Base-by-base conservation (phyloP, 495 filamentous ascomycete genomes). In the Neurospora pannonica region DNA sequence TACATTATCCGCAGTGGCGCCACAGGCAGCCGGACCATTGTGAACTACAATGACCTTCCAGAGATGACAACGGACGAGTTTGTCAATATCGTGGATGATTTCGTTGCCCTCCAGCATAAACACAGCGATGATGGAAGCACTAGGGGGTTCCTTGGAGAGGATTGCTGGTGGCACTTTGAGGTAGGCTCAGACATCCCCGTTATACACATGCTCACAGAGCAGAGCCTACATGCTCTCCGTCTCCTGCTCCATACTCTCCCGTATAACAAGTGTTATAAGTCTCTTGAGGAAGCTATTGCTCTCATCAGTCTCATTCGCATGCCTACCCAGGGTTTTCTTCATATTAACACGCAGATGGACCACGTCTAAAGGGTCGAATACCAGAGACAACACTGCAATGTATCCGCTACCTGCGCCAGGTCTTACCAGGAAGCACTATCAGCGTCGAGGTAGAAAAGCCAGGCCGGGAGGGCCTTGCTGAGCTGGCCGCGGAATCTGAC, bases 81-180 rank as follows among this genome's bases (percentile, higher is more conserved):
- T 74, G 19, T 71, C 11, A 11, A 21, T 1, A 76, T 78, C 38
- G 77, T 70, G 37, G 67, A 76, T 15, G 54, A 24, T 4, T 74
- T 80, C 36, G 17, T 38, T 10, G 17, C 28, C 38, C 38, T 2
- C 46, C 60, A 10, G 34, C 54, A 10, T 19, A 46, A n/a, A 39
- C 21, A 67, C 11, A 70, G 42, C 36, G 39, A 37, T 60, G 48
- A 60, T 28, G 21, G 34, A 73, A 83, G 70, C 74, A 76, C 24
- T 46, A 86, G 71, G 43, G 74, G 11, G 37, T 77, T 75, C 38
- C 46, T 76, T 37, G 69, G 75, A 5, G 43, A 74, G 4, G 75
- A 78, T n/a, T 79, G 78, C n/a, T 92, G 89, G 89, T 92, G 88
- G 83, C 91, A 94, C 84, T 94, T 94, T 76, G 91, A 93, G 86